phyloP scores from a whole-genome alignment of 1,284 basidiomycete species.

The Phylloboletellus chloephorus region DNA sequence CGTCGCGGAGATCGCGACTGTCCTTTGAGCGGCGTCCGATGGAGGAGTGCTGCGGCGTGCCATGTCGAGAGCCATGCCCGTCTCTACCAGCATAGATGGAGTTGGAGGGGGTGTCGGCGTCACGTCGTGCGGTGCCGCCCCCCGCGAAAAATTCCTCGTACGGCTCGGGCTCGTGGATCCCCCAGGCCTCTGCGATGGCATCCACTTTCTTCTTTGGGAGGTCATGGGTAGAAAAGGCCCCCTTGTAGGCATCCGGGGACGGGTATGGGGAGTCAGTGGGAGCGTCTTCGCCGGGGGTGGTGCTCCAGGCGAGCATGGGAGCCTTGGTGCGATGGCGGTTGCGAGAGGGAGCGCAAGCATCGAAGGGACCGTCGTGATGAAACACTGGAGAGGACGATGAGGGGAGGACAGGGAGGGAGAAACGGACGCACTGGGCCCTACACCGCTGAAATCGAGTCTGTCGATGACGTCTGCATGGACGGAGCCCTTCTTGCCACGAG shows the following conservation, averaged over 20 bases:
- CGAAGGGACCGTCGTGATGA: slow-evolving; percentile 84
- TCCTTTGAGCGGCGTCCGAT: slow-evolving; percentile 39
- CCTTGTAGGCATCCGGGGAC: slow-evolving; percentile 44
- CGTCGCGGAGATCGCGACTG: slow-evolving; percentile 41
- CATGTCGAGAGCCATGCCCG: slow-evolving; percentile 30
- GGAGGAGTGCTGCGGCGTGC: slow-evolving; percentile 31
- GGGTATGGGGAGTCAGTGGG: slow-evolving; percentile 48
- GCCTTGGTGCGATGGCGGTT: slow-evolving; percentile 74
- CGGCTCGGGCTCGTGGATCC: slow-evolving; percentile 81
- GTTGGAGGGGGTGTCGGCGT: slow-evolving; percentile 55
- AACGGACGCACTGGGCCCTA: slow-evolving; percentile 63
- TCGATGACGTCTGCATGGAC: slow-evolving; percentile 63
- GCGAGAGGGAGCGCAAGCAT: slow-evolving; percentile 81
- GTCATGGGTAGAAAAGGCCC: slow-evolving; percentile 45
- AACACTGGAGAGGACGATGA: slow-evolving; percentile 51
- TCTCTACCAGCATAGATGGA: slow-evolving; percentile 62
- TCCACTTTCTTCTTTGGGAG: slow-evolving; percentile 71
- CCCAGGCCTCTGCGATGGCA: slow-evolving; percentile 81
- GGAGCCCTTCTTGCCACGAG: slow-evolving; percentile 63
- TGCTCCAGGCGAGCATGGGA: slow-evolving; percentile 74
- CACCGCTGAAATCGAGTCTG: slow-evolving; percentile 58
- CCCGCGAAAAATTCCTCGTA: slow-evolving; percentile 82
- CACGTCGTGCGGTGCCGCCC: slow-evolving; percentile 42
- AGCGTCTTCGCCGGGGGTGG: slow-evolving; percentile 39
- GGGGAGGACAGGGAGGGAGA: slow-evolving; percentile 9